Evolutionary conservation across 768 basidiomycete species (phyloP), one percentile per base, ranked within the genome.

Genomic region (Serendipita sp.): DNA sequence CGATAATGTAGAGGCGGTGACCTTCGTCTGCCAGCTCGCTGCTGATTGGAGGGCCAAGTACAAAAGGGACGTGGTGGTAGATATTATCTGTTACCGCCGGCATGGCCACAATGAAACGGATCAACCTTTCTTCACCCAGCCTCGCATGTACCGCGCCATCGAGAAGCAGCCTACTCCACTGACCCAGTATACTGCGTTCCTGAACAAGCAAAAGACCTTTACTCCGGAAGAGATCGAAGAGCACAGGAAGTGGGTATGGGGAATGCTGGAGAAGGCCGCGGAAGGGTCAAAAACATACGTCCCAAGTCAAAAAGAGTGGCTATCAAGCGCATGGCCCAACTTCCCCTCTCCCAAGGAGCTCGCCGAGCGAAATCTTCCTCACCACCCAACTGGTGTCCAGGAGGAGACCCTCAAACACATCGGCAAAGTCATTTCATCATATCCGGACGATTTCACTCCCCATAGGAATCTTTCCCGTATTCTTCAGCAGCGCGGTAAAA

Each of bases 21-120:
- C 90, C 73, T 99, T 94, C 70, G 95, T 99, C 42, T 95, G 91
- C 75, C 93, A 95, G 70, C 85, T 99, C 62, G 96, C 95, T 28
- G 95, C 95, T 31, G 95, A 99, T 73, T 99, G 91, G 76, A 86
- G 95, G 58, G 93, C 95, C 67, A 95, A 92, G 75, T 99, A 85
- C 81, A 96, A 95, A 81, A 94, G 90, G 77, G 96, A 99, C 72
- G 95, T 99, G 66, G 95, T 99, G 69, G 76, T 99, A 65, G 95
- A 99, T 74, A 91, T 99, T 63, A 94, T 99, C 63, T 99, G 96
- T 76, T 99, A 97, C 77, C 89, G 96, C 66, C 91, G 93, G 62
- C 84, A 98, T 71, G 96, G 96, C n/a, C 96, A 99, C 76, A 99
- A 99, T 73, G 96, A 99, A 75, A 97, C 93, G 9, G 96, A 99